A percentile compares a stretch with the other conserved stretches of the same genome.
Conservation (phyloP, 1,284 basidiomycete genomes). For the Ustilago curta region DNA sequence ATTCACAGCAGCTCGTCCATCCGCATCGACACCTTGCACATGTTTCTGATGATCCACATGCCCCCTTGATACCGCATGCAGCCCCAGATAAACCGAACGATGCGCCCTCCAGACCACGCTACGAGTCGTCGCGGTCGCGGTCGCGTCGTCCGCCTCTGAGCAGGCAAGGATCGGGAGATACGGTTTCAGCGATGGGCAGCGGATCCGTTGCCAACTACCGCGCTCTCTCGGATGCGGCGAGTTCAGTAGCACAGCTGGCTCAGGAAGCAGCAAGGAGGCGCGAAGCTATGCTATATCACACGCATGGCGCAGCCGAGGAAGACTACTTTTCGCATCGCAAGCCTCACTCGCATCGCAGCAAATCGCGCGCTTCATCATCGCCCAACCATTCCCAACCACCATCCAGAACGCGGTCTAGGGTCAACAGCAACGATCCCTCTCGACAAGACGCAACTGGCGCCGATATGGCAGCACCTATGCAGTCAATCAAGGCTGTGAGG, state of each 20-base stretch:
- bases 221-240: conserved; percentile 48
- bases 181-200: neutral
- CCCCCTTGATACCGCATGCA: conserved; percentile 1
- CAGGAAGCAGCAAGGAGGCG: conserved; percentile 46
- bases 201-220: conserved; percentile 40
- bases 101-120: neutral
- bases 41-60: conserved; percentile 7
- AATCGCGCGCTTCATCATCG: conserved; percentile 24
- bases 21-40: conserved; percentile 8
- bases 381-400: conserved; percentile 27
- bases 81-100: conserved; percentile 4
- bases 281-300: conserved; percentile 30
- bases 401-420: conserved; percentile 17
- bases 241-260: conserved; percentile 54
- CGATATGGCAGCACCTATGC: conserved; percentile 5
- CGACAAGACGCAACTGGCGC: neutral
- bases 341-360: conserved; percentile 19
- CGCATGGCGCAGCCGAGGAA: conserved; percentile 14
- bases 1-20: conserved; percentile 19
- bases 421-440: conserved; percentile 32
- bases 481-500: neutral
- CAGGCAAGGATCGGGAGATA: conserved; percentile 19
- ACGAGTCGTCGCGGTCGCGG: conserved; percentile 17
- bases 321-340: conserved; percentile 36
- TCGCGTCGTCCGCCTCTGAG: conserved; percentile 32